Conservation (phyloP, 768 basidiomycete species). For the Lactifluus rugatus region DNA sequence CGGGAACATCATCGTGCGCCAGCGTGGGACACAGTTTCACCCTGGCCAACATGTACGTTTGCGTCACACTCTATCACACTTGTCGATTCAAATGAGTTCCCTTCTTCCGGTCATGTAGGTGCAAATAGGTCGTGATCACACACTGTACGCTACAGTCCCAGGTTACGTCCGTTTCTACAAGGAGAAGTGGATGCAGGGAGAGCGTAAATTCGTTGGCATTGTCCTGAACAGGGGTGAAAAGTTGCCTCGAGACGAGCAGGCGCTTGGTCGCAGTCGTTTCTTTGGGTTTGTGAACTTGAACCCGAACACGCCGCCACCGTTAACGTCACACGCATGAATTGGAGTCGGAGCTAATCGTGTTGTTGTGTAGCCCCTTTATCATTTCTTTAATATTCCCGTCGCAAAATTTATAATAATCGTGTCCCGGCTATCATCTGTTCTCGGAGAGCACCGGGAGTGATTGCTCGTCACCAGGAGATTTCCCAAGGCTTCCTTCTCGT, state of each 20-base stretch:
- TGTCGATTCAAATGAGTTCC: neutral
- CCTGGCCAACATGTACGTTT: slow-evolving; percentile 79
- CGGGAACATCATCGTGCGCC: slow-evolving; percentile 93
- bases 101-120: slow-evolving; percentile 42
- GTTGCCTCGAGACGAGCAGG: slow-evolving; percentile 72
- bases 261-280: slow-evolving; percentile 71
- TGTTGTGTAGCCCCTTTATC: neutral
- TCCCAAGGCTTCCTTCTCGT: neutral
- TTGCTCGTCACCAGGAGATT: neutral
- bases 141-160: slow-evolving; percentile 80
- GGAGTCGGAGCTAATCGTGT: neutral
- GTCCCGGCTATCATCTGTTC: neutral
- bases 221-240: slow-evolving; percentile 74
- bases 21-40: slow-evolving; percentile 88
- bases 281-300: slow-evolving; percentile 70
- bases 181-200: slow-evolving; percentile 59
- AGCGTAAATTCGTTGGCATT: slow-evolving; percentile 76
- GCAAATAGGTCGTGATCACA: slow-evolving; percentile 88
- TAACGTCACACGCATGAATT: neutral
- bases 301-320: neutral
- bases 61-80: slow-evolving; percentile 7
- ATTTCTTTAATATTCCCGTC: neutral
- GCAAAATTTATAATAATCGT: neutral
- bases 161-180: slow-evolving; percentile 95
- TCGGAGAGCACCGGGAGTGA: no score